Evolutionary conservation across 345 rosid genomes (phyloP).

Genomic region (Psidium guajava): DNA sequence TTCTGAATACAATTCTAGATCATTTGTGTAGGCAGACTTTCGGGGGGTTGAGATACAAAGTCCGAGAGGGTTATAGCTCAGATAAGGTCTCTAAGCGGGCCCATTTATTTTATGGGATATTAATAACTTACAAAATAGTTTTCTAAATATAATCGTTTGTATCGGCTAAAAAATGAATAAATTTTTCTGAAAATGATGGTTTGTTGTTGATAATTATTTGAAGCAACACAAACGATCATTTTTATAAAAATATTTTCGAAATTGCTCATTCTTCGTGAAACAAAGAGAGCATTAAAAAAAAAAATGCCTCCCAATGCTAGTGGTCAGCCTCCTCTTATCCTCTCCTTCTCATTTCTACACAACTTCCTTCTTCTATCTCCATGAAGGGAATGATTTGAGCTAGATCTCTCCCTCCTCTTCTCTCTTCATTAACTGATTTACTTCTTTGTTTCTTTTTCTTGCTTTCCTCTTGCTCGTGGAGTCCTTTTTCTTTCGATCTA

Average conservation of each 20-base stretch:
- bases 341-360: no score
- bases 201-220: no score
- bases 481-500: no score
- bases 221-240: not conserved
- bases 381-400: no score
- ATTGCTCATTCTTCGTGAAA: not conserved
- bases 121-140: not conserved
- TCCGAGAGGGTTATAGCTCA: not conserved
- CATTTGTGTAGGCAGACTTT: not conserved
- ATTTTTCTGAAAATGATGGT: no score
- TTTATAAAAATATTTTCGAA: not conserved
- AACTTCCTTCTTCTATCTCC: no score
- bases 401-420: no score
- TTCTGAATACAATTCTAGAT: not conserved
- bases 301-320: no score
- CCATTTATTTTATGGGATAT: not conserved
- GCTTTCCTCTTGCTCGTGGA: no score
- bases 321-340: no score
- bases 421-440: no score
- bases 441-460: no score
- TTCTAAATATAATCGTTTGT: not conserved
- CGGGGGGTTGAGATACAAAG: not conserved
- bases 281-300: not conserved
- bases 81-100: not conserved
- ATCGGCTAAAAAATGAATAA: not conserved